Evolutionary conservation across 2,329 filamentous ascomycete species (phyloP).

Genomic region (Colletotrichum sp.): DNA sequence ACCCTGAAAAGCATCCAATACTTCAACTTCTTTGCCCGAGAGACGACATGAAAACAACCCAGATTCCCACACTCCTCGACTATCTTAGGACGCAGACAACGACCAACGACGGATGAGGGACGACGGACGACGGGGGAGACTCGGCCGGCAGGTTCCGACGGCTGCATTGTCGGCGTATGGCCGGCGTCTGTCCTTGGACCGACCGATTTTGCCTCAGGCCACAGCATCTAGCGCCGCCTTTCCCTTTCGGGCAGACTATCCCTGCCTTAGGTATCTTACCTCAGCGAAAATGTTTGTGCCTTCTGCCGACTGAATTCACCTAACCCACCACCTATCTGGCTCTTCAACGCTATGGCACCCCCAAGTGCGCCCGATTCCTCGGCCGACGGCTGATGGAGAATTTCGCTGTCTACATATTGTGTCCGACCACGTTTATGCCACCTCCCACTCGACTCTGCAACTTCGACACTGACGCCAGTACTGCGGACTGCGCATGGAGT

Average conservation of each 20-base stretch:
- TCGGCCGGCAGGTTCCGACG: background rate
- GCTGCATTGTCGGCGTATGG: background rate
- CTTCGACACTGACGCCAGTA: background rate
- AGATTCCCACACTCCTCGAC: background rate
- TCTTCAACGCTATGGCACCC: background rate
- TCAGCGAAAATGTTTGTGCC: background rate
- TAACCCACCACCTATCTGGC: slow-evolving; percentile 3
- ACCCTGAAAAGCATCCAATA: background rate
- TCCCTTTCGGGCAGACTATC: background rate
- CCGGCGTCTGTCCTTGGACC: background rate
- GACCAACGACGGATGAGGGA: background rate
- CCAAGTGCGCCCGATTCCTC: background rate
- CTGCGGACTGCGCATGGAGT: background rate
- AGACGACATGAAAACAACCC: background rate
- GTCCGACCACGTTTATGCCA: background rate
- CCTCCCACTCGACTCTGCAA: background rate
- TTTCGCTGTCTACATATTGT: background rate
- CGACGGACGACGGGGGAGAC: background rate
- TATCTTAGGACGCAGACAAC: background rate
- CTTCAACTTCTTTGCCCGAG: background rate
- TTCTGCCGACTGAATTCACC: slow-evolving; percentile 1
- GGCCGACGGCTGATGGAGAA: background rate
- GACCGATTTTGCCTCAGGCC: background rate
- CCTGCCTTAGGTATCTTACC: background rate
- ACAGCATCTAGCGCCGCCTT: background rate